phyloP scores from a whole-genome alignment of 352 stramenopile species.

The Phytophthora colocasiae region DNA sequence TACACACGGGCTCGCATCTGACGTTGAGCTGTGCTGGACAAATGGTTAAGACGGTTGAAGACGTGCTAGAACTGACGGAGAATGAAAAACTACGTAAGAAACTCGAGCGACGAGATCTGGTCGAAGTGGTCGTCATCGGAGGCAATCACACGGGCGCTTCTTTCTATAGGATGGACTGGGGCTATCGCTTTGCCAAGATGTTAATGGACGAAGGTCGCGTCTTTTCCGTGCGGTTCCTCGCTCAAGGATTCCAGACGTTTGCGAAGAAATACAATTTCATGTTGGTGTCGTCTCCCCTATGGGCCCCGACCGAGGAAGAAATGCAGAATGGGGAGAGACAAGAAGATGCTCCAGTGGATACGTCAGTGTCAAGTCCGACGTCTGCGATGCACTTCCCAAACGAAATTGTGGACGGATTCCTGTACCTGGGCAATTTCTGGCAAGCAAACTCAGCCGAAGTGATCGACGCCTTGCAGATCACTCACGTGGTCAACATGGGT shows the following conservation, averaged over 20 bases:
- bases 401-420: constrained; percentile 76
- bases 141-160: constrained; percentile 54
- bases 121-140: constrained; percentile 77
- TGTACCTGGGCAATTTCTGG: constrained; percentile 85
- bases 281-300: constrained; percentile 36
- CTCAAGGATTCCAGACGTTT: constrained; percentile 70
- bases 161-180: constrained; percentile 71
- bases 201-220: constrained; percentile 70
- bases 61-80: constrained; percentile 48
- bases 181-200: constrained; percentile 72
- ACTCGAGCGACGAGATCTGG: constrained; percentile 62
- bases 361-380: constrained; percentile 9
- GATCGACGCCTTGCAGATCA: constrained; percentile 66
- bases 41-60: constrained; percentile 51
- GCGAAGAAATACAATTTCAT: constrained; percentile 78
- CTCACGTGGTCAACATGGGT: constrained; percentile 79
- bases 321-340: constrained; percentile 6
- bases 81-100: constrained; percentile 52
- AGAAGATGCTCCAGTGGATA: constrained; percentile 6
- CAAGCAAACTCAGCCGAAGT: constrained; percentile 72
- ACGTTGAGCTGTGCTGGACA: constrained; percentile 33
- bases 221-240: constrained; percentile 77
- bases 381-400: constrained; percentile 66
- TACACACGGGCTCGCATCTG: constrained; percentile 27
- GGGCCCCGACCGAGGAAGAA: constrained; percentile 6